phyloP scores from a whole-genome alignment of 805 yeast genomes.

The Starmerella bombicola region DNA sequence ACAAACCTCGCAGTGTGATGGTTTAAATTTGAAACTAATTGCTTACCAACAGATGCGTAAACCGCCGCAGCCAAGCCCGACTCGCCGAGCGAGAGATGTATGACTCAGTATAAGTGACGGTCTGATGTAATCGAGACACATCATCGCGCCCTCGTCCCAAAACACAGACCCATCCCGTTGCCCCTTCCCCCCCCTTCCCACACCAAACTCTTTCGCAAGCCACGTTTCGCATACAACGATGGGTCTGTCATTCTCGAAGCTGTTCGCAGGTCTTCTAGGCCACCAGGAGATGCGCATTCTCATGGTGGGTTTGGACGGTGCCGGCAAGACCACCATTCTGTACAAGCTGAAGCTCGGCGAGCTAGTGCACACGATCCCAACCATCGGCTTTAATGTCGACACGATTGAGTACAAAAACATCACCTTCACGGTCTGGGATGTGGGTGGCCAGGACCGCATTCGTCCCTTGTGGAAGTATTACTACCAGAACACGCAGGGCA shows the following conservation, averaged over 20 bases:
- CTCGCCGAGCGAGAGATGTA: no score
- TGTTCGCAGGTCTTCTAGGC: conserved; percentile 90
- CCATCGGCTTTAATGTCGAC: conserved; percentile 95
- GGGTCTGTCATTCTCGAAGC: conserved; percentile 93
- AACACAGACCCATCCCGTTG: conserved; percentile 6
- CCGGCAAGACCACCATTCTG: conserved; percentile 94
- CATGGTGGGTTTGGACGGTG: conserved; percentile 97
- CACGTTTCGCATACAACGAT: conserved; percentile 30
- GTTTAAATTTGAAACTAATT: no score
- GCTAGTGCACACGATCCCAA: conserved; percentile 91
- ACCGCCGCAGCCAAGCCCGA: no score
- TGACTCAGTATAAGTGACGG: no score
- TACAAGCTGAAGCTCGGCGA: conserved; percentile 92
- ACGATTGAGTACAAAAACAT: conserved; percentile 95
- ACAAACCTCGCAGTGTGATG: no score
- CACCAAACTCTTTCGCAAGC: conserved; percentile 10
- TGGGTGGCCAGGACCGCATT: conserved; percentile 98
- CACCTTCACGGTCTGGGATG: conserved; percentile 97
- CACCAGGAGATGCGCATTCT: conserved; percentile 96
- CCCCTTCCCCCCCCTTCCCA: conserved; percentile 10
- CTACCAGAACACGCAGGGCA: conserved; percentile 97
- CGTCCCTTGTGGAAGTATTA: conserved; percentile 99
- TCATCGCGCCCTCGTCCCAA: conserved; percentile 12
- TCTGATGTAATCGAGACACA: conserved; percentile 16
- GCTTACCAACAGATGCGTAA: no score